A percentile compares a stretch with the other conserved stretches of the same genome.
Evolutionary conservation across 106 monocot genomes (phyloP).

Genomic region (Apostasia ramifera): DNA sequence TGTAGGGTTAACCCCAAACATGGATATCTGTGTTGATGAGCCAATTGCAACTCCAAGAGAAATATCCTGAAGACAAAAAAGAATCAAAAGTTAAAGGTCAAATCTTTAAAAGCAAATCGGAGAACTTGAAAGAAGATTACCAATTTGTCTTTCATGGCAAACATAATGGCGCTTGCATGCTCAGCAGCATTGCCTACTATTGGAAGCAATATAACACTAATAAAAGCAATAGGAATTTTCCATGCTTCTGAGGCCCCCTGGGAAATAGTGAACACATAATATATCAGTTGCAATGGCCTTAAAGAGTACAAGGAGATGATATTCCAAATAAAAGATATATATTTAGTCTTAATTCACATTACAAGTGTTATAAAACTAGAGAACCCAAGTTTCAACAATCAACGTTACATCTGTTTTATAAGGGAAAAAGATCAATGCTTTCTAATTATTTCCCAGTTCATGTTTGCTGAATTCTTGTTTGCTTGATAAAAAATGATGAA

Average conservation of each 20-base stretch:
- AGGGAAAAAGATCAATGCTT: too few relatives aligned
- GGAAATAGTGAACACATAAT: background rate
- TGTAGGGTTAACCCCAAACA: slow-evolving; percentile 50
- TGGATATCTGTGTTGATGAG: slow-evolving; percentile 82
- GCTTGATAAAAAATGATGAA: too few relatives aligned
- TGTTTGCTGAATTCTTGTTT: too few relatives aligned
- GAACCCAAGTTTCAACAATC: too few relatives aligned
- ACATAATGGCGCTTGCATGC: slow-evolving; percentile 72
- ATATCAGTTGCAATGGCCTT: too few relatives aligned
- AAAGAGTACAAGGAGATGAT: too few relatives aligned
- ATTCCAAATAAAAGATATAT: too few relatives aligned
- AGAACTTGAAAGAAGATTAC: slow-evolving; percentile 21
- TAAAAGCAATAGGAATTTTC: slow-evolving; percentile 67
- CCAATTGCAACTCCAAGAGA: slow-evolving; percentile 81
- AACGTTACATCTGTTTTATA: too few relatives aligned
- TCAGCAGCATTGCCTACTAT: slow-evolving; percentile 81
- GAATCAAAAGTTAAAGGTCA: background rate
- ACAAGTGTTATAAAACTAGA: too few relatives aligned
- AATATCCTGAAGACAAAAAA: slow-evolving; percentile 40
- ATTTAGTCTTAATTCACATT: too few relatives aligned
- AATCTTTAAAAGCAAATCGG: background rate
- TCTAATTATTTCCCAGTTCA: too few relatives aligned
- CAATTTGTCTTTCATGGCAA: slow-evolving; percentile 82
- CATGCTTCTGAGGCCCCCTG: slow-evolving; percentile 63
- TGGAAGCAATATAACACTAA: slow-evolving; percentile 74